phyloP scores from a whole-genome alignment of 208 protist species.

The Borovskyia barvae region DNA sequence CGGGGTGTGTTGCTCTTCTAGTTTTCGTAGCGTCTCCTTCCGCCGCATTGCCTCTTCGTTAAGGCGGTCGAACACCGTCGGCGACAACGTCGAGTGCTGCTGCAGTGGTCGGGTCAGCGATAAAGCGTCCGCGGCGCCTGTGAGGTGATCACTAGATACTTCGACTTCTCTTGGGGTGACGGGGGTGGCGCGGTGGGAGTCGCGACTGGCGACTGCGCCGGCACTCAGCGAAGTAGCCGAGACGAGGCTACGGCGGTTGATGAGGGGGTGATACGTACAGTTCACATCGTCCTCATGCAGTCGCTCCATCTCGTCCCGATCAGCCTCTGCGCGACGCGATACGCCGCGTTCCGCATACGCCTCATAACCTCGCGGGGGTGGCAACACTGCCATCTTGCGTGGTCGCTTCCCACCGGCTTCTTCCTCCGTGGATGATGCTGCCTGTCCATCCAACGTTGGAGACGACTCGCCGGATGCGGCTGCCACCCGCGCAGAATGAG shows the following conservation, averaged over 20 bases:
- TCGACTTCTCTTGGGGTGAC: background rate
- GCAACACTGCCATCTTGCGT: slow-evolving; percentile 19
- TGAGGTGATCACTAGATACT: too few species aligned
- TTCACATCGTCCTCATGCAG: slow-evolving; percentile 6
- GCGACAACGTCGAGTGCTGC: background rate
- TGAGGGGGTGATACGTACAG: slow-evolving; percentile 16
- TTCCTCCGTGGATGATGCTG: background rate
- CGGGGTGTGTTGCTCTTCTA: slow-evolving; percentile 16
- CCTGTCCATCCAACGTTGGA: background rate
- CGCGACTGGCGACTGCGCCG: background rate
- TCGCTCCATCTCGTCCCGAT: slow-evolving; percentile 13
- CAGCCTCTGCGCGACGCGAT: slow-evolving; percentile 6
- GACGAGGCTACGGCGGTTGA: background rate
- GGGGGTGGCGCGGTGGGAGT: too few species aligned
- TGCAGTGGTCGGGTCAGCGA: too few species aligned
- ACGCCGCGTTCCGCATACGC: slow-evolving; percentile 18
- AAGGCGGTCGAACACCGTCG: slow-evolving; percentile 18
- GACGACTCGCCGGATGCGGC: slow-evolving; percentile 4
- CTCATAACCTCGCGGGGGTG: slow-evolving; percentile 15
- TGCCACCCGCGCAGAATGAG: slow-evolving; percentile 7
- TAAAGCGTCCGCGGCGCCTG: too few species aligned
- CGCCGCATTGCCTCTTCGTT: slow-evolving; percentile 3
- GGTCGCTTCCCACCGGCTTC: background rate
- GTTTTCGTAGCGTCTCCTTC: slow-evolving; percentile 15
- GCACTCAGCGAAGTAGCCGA: background rate